Evolutionary conservation across 164 flowering plant species (phyloP).

Genomic region (Dillenia turbinata): DNA sequence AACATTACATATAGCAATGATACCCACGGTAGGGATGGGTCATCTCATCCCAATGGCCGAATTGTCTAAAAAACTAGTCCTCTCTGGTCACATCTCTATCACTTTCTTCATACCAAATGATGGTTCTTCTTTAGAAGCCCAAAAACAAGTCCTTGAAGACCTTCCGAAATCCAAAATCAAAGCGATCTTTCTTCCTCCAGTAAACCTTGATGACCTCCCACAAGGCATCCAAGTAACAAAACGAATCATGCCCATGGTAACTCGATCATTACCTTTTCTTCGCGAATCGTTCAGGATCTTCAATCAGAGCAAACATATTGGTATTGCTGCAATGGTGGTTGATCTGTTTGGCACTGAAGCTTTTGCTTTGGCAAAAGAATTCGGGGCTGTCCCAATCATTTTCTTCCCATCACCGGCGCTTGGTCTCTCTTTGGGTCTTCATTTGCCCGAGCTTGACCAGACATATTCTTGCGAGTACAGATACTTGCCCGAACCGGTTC

Average conservation of each 20-base stretch:
- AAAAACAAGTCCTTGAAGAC: conserved; percentile 21
- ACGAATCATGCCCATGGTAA: conserved; percentile 28
- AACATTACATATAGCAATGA: conserved; percentile 9
- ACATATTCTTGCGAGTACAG: conserved; percentile 30
- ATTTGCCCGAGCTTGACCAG: conserved; percentile 40
- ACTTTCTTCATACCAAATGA: conserved; percentile 36
- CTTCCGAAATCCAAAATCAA: conserved; percentile 25
- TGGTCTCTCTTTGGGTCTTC: conserved; percentile 27
- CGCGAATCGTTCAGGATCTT: conserved; percentile 16
- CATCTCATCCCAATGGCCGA: conserved; percentile 32
- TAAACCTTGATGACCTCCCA: conserved; percentile 25
- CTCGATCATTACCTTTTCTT: conserved; percentile 34
- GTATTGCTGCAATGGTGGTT: conserved; percentile 29
- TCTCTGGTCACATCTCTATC: conserved; percentile 25
- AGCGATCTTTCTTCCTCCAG: conserved; percentile 36
- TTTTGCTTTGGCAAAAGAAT: conserved; percentile 38
- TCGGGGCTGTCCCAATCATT: conserved; percentile 26
- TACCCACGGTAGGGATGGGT: conserved; percentile 33
- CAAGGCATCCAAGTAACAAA: conserved; percentile 22
- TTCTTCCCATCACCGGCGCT: conserved; percentile 48
- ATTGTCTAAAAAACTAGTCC: conserved; percentile 27
- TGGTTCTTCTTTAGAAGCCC: conserved; percentile 28
- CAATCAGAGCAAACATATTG: not conserved
- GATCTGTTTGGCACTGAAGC: conserved; percentile 56
- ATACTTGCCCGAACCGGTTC: conserved; percentile 33